phyloP scores from a whole-genome alignment of 768 basidiomycete genomes.

The Amyloporia xantha region DNA sequence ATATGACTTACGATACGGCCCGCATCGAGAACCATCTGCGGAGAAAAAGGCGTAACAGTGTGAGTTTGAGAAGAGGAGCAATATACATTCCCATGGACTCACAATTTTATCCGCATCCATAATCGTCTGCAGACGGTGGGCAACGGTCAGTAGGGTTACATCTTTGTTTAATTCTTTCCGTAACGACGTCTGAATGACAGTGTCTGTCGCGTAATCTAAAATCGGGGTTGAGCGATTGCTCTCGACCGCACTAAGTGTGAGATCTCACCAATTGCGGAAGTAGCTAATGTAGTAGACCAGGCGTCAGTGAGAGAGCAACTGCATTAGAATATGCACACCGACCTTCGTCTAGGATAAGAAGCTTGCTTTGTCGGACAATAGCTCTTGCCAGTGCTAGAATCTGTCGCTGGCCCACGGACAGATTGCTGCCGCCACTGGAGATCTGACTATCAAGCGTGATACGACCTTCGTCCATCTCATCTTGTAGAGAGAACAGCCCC shows the following conservation, averaged over 20 bases:
- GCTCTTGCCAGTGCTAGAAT: conserved; percentile 55
- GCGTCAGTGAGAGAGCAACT: background rate
- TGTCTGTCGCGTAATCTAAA: conserved; percentile 47
- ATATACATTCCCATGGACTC: conserved; percentile 3
- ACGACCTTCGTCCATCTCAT: conserved; percentile 27
- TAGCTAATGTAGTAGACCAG: no score
- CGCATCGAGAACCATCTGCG: conserved; percentile 37
- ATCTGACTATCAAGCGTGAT: conserved; percentile 42
- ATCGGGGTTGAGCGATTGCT: background rate
- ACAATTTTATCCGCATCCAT: conserved; percentile 55
- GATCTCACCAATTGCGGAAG: conserved; percentile 7
- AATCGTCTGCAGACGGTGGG: conserved; percentile 48
- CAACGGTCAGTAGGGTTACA: conserved; percentile 48
- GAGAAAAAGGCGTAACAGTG: background rate
- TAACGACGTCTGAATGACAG: conserved; percentile 47
- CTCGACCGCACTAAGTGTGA: no score
- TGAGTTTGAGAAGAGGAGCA: background rate
- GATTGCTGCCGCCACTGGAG: conserved; percentile 37
- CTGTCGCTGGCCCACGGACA: conserved; percentile 54
- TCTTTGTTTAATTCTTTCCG: conserved; percentile 34
- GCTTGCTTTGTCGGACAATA: conserved; percentile 46
- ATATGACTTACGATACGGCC: conserved; percentile 29
- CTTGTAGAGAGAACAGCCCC: conserved; percentile 37
- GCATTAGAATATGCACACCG: background rate
- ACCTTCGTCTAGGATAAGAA: conserved; percentile 56